Conservation (phyloP, 2,329 filamentous ascomycete species). For the Microcera coccophila region DNA sequence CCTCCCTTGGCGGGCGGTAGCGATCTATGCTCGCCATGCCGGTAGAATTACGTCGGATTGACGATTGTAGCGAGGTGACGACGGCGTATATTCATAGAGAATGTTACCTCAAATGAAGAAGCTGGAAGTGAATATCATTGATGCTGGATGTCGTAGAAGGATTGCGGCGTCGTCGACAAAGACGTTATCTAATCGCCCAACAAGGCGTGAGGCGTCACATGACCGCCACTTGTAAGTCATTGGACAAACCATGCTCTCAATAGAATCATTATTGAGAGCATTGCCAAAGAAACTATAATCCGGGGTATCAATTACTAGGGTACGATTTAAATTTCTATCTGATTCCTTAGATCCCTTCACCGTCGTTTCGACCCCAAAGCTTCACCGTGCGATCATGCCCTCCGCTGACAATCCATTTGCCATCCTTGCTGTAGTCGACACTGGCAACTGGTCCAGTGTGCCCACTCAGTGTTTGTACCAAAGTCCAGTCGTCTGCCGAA, state of each 20-base stretch:
- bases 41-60: conserved; percentile 23
- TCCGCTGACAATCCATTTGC: conserved; percentile 88
- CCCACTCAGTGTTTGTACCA: conserved; percentile 81
- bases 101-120: conserved; percentile 1
- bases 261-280: too few species aligned
- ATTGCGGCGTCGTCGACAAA: conserved; percentile 1
- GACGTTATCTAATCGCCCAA: conserved; percentile 25
- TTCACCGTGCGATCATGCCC: conserved; percentile 95
- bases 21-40: conserved; percentile 58
- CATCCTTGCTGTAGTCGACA: conserved; percentile 81
- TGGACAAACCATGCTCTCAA: too few species aligned
- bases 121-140: conserved; percentile 7
- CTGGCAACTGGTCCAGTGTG: conserved; percentile 91
- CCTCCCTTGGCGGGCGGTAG: conserved; percentile 55
- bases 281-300: conserved; percentile 11
- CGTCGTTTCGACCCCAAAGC: conserved; percentile 86
- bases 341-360: conserved; percentile 44
- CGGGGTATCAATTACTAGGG: conserved; percentile 25
- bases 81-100: conserved; percentile 25
- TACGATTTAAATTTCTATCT: too few species aligned
- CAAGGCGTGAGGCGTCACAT: conserved; percentile 15
- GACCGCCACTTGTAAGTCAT: too few species aligned
- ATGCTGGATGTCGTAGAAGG: conserved; percentile 15
- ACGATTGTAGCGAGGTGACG: conserved; percentile 15
- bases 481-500: conserved; percentile 91